Percentiles rank a stretch among this genome's conserved stretches.
Evolutionary conservation across 352 stramenopile species (phyloP).

Genomic region (Phytophthora nicotianae): DNA sequence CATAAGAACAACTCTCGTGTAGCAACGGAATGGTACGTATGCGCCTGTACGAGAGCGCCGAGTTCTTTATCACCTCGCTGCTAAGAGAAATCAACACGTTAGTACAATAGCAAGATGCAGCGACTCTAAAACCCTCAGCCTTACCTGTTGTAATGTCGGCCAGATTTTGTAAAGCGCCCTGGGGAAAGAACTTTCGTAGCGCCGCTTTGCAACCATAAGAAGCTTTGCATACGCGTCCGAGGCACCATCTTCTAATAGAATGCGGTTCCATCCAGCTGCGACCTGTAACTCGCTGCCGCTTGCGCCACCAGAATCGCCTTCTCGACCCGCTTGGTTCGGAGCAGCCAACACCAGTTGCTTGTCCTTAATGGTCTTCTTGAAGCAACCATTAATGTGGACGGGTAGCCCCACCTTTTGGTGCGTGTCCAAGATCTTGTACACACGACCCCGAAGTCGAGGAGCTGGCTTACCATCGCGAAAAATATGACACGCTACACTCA

Average conservation of each 20-base stretch:
- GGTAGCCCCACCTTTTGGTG: slow-evolving; percentile 55
- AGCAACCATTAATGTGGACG: slow-evolving; percentile 78
- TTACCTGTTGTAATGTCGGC: slow-evolving; percentile 52
- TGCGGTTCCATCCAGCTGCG: slow-evolving; percentile 72
- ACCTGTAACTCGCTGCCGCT: slow-evolving; percentile 59
- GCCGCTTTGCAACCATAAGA: slow-evolving; percentile 55
- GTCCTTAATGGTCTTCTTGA: slow-evolving; percentile 67
- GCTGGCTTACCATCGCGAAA: slow-evolving; percentile 53
- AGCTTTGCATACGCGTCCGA: slow-evolving; percentile 72
- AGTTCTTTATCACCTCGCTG: slow-evolving; percentile 34
- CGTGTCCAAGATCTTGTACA: slow-evolving; percentile 68
- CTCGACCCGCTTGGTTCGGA: slow-evolving; percentile 16
- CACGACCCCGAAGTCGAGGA: slow-evolving; percentile 47
- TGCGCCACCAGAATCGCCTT: slow-evolving; percentile 16
- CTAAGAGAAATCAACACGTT: slow-evolving; percentile 12
- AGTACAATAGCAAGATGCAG: not conserved
- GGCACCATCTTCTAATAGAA: slow-evolving; percentile 69
- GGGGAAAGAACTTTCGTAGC: slow-evolving; percentile 40
- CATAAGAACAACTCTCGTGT: slow-evolving; percentile 71
- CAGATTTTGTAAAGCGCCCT: slow-evolving; percentile 73
- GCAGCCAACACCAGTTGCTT: slow-evolving; percentile 40
- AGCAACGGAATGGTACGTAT: slow-evolving; percentile 49
- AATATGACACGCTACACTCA: slow-evolving; percentile 66
- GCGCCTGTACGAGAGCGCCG: slow-evolving; percentile 47
- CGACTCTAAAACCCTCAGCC: not conserved